phyloP scores from a whole-genome alignment of 2,329 filamentous ascomycete genomes.

The Byssoonygena ceratinophila region DNA sequence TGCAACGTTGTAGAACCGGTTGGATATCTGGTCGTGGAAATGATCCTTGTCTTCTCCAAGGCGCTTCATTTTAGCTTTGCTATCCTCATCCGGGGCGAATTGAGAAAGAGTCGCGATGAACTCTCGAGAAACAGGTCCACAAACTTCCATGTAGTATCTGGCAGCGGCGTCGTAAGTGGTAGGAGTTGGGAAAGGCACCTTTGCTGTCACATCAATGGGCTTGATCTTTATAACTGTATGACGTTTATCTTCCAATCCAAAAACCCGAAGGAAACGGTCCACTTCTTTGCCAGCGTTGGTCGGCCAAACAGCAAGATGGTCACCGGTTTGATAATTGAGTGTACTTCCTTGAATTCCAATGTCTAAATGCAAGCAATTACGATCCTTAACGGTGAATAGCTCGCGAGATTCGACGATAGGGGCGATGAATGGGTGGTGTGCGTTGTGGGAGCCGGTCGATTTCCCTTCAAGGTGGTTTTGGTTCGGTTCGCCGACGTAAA shows the following conservation, averaged over 20 bases:
- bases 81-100: conserved; percentile 74
- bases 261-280: conserved; percentile 71
- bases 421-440: conserved; percentile 93
- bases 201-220: conserved; percentile 84
- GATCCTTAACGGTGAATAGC: conserved; percentile 75
- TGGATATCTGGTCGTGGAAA: conserved; percentile 75
- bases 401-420: conserved; percentile 86
- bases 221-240: conserved; percentile 79
- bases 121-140: conserved; percentile 89
- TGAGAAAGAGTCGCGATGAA: conserved; percentile 78
- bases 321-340: conserved; percentile 86
- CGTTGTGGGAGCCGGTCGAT: conserved; percentile 82
- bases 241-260: conserved; percentile 66
- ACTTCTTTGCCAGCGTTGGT: conserved; percentile 89
- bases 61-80: conserved; percentile 78
- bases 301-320: conserved; percentile 95
- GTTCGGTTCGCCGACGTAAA: conserved; percentile 93
- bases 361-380: conserved; percentile 95
- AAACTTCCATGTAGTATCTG: conserved; percentile 94
- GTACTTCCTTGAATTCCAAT: conserved; percentile 84
- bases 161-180: conserved; percentile 90
- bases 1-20: conserved; percentile 78
- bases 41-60: conserved; percentile 91
- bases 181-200: conserved; percentile 93
- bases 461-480: conserved; percentile 83